Evolutionary conservation across 2,329 filamentous ascomycete species (phyloP).

Genomic region (Xylariaceae sp.): DNA sequence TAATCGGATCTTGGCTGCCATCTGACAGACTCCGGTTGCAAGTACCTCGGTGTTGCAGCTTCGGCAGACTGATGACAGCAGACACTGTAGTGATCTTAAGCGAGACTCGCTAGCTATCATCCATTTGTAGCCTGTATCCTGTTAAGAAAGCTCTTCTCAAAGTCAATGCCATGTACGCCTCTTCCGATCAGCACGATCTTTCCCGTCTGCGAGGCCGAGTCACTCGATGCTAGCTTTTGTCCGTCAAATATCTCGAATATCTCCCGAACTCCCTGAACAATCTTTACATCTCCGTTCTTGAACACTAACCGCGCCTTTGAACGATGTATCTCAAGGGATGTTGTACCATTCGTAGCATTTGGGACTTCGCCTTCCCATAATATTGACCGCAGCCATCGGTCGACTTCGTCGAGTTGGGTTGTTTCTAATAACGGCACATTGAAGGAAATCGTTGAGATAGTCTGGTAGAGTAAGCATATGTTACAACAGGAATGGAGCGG

Average conservation of each 20-base stretch:
- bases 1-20: too few relatives aligned
- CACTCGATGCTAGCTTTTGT: slow-evolving; percentile 21
- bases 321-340: slow-evolving; percentile 75
- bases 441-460: slow-evolving; percentile 79
- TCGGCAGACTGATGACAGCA: background rate
- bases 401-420: slow-evolving; percentile 59
- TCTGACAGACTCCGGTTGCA: too few relatives aligned
- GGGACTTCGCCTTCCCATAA: slow-evolving; percentile 76
- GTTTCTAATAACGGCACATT: slow-evolving; percentile 56
- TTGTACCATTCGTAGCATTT: slow-evolving; percentile 31
- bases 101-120: background rate
- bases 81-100: background rate
- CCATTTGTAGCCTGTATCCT: slow-evolving; percentile 1
- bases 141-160: slow-evolving; percentile 40
- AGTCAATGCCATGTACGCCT: slow-evolving; percentile 47
- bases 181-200: slow-evolving; percentile 65
- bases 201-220: slow-evolving; percentile 33
- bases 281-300: slow-evolving; percentile 60
- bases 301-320: slow-evolving; percentile 76
- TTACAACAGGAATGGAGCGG: background rate
- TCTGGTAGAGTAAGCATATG: slow-evolving; percentile 42
- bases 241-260: slow-evolving; percentile 85
- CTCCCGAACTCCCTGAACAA: slow-evolving; percentile 89
- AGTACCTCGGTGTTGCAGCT: too few relatives aligned
- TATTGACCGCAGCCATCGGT: slow-evolving; percentile 76